Conservation (phyloP, 331 rosid genomes). For the Acacia pycnantha region DNA sequence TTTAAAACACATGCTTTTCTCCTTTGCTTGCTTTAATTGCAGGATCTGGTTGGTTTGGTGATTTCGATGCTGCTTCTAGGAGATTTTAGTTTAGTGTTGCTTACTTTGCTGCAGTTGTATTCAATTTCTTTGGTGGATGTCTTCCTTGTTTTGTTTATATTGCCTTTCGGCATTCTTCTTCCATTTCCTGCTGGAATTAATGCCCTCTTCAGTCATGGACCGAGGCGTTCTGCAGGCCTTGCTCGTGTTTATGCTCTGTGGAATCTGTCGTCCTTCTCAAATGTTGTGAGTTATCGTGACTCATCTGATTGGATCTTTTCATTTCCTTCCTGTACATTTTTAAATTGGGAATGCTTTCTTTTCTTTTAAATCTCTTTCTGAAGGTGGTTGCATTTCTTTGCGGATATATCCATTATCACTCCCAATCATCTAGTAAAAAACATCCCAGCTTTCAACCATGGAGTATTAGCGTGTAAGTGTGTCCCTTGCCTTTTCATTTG, state of each 20-base stretch:
- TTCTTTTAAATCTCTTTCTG: neutral
- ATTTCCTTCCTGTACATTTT: neutral
- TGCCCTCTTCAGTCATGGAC: slow-evolving; percentile 99
- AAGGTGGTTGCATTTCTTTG: slow-evolving; percentile 95
- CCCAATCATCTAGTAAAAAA: slow-evolving; percentile 60
- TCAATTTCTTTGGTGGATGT: slow-evolving; percentile 84
- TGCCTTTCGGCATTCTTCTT: slow-evolving; percentile 89
- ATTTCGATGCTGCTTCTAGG: slow-evolving; percentile 88
- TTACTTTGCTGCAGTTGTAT: slow-evolving; percentile 89
- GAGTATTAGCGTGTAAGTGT: slow-evolving; percentile 82
- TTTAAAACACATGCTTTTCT: slow-evolving; percentile 12
- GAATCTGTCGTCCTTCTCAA: slow-evolving; percentile 84
- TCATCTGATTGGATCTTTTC: slow-evolving; percentile 21
- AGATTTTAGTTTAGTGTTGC: slow-evolving; percentile 89
- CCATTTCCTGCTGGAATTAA: slow-evolving; percentile 99
- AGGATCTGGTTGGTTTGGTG: slow-evolving; percentile 98
- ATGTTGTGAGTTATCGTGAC: slow-evolving; percentile 69
- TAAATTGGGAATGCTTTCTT: slow-evolving; percentile 5
- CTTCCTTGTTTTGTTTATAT: slow-evolving; percentile 81
- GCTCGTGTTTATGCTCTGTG: slow-evolving; percentile 93
- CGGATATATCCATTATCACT: slow-evolving; percentile 77
- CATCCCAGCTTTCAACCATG: slow-evolving; percentile 75
- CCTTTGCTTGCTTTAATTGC: slow-evolving; percentile 34
- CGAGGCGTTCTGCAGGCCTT: slow-evolving; percentile 96
- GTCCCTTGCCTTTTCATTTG: slow-evolving; percentile 16